phyloP scores from a whole-genome alignment of 768 basidiomycete genomes.

The Naganishia antarctica region DNA sequence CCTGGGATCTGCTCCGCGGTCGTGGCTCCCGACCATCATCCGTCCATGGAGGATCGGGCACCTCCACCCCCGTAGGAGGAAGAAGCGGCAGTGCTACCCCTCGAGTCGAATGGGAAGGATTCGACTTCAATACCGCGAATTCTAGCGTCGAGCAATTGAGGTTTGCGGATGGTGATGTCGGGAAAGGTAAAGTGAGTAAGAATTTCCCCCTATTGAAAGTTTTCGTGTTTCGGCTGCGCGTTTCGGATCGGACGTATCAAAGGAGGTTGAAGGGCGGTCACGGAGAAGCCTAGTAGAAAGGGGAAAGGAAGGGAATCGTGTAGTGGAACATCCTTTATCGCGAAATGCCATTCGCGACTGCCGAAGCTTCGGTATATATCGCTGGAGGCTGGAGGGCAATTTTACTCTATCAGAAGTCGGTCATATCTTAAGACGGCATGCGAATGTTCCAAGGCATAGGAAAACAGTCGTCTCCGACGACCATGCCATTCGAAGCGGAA shows the following conservation, averaged over 20 bases:
- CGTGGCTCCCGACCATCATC: conserved; percentile 16
- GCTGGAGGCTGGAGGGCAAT: too few species aligned
- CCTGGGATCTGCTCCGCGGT: not conserved
- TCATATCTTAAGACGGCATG: too few species aligned
- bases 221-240: not conserved
- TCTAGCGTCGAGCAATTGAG: conserved; percentile 43
- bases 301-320: not conserved
- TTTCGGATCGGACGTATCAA: not conserved
- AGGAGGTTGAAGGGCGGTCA: not conserved
- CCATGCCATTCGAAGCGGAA: conserved; percentile 1
- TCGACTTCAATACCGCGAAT: conserved; percentile 44
- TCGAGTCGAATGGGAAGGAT: conserved; percentile 46
- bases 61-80: not conserved
- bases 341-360: too few species aligned
- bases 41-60: conserved; percentile 4
- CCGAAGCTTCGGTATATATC: not conserved
- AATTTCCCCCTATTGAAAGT: not conserved
- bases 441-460: too few species aligned
- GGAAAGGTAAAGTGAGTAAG: conserved; percentile 44
- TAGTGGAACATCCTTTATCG: not conserved
- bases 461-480: not conserved
- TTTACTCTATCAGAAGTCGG: too few species aligned
- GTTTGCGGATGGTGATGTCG: conserved; percentile 48
- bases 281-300: not conserved
- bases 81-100: conserved; percentile 20